These are phyloP conservation scores for sweet orange (Citrus sinensis) DNA, from an alignment of 345 rosid genomes.

Conservation along the genomic window DNA sequence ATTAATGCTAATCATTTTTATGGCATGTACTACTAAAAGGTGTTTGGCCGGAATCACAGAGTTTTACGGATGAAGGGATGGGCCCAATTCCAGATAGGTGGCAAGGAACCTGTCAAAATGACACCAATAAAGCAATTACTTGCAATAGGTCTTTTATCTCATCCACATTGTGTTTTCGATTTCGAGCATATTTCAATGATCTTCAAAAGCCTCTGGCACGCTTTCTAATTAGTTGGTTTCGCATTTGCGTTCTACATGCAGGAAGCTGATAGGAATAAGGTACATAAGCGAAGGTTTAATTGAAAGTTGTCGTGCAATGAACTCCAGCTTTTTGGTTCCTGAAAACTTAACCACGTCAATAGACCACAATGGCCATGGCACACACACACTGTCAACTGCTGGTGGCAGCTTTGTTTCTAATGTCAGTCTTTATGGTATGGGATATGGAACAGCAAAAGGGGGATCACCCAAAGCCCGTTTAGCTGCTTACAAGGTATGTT, in stretches of 20 bases:
- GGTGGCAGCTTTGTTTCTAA: constrained; percentile 29
- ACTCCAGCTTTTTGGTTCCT: not conserved
- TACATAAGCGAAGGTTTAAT: constrained; percentile 27
- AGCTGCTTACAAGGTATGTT: constrained; percentile 46
- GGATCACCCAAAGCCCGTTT: constrained; percentile 49
- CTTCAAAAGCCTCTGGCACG: too few species aligned
- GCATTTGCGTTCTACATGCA: not conserved
- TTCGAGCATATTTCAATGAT: too few species aligned
- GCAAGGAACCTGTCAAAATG: constrained; percentile 26
- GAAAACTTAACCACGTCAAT: not conserved
- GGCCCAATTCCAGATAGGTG: constrained; percentile 29
- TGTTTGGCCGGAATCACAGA: constrained; percentile 38
- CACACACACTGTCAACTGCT: constrained; percentile 46
- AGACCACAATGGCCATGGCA: constrained; percentile 34
- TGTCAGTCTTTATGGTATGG: constrained; percentile 22
- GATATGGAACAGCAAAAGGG: constrained; percentile 34
- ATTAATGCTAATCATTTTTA: too few species aligned
- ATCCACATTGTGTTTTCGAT: not conserved
- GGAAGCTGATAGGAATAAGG: constrained; percentile 47
- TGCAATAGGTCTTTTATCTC: constrained; percentile 21
- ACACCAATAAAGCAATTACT: not conserved
- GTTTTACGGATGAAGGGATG: constrained; percentile 30
- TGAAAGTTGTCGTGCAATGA: not conserved
- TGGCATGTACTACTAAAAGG: constrained; percentile 4
- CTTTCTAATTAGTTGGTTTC: too few species aligned